These are phyloP conservation scores for Fusarium abutilonis DNA, from an alignment of 2,329 filamentous ascomycete species.

Conservation along the genomic window DNA sequence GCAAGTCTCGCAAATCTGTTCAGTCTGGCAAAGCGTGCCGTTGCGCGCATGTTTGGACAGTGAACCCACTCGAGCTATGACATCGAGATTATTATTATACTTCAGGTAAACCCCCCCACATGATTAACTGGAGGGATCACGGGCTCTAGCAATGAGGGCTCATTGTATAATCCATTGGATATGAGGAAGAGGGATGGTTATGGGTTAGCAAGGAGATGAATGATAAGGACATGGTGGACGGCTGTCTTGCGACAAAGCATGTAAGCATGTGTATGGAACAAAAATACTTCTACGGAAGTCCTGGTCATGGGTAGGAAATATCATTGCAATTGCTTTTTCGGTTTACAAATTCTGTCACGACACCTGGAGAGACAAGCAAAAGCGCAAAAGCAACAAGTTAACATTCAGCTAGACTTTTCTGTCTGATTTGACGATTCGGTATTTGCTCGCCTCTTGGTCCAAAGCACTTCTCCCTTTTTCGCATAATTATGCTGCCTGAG, in stretches of 20 bases:
- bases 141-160: conserved; percentile 2
- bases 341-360: background rate
- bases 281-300: conserved; percentile 42
- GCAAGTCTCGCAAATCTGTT: conserved; percentile 24
- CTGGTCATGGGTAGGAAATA: conserved; percentile 45
- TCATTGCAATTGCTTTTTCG: conserved; percentile 39
- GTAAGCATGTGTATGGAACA: conserved; percentile 42
- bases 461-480: background rate
- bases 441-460: background rate
- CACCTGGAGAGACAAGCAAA: too few species aligned
- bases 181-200: background rate
- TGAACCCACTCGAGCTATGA: conserved; percentile 12
- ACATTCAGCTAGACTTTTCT: conserved; percentile 3
- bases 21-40: conserved; percentile 27
- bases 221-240: conserved; percentile 16
- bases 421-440: background rate
- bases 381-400: too few species aligned
- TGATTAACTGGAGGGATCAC: background rate
- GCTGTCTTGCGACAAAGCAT: conserved; percentile 38
- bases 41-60: conserved; percentile 32
- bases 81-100: conserved; percentile 11
- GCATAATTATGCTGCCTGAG: background rate
- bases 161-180: conserved; percentile 38
- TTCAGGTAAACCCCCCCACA: conserved; percentile 6
- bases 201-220: conserved; percentile 3